Evolutionary conservation across 805 yeast genomes (phyloP), one percentile per base, ranked within the genome.

Genomic region (Ogataea degrootiae): DNA sequence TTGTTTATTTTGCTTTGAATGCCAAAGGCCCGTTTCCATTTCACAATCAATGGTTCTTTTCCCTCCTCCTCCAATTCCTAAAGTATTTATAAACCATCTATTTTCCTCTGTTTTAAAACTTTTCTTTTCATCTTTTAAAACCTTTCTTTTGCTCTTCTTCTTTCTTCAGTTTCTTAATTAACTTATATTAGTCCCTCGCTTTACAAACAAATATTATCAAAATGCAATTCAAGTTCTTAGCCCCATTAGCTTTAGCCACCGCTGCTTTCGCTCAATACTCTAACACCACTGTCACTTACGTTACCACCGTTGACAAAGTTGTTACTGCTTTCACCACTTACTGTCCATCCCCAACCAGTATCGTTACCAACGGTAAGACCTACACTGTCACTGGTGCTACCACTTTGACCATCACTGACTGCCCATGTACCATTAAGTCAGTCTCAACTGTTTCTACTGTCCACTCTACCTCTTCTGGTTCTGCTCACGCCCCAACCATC

Each of bases 391-490:
- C 91, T 52, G 83, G 68, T 61, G 82, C 92, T 52, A 85, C 92
- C 67, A 87, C 95, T 58, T 70, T 87, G 61, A 87, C 94, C 68
- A 77, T 87, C 79, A 85, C 95, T 62, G 84, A 87, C 76, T 82
- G 87, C 71, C 91, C 91, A 66, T 87, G 96, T 76, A 85, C 92
- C 64, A 62, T 81, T 62, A 23, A 23, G 19, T 42, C 44, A 41
- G 58, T 59, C 44, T 42, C 51, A 51, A 58, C 67, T 42, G 46
- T 60, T 48, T 53, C 62, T 52, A 52, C 59, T 41, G 51, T 52
- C 21, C 45, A 53, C 33, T 35, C 53, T 33, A 36, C 57, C n/a
- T 42, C 47, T 37, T 44, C 60, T 14, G 37, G 56, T 33, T 36
- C 62, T 40, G 16, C 57, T n/a, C 48, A 46, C 37, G 48, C 53